A percentile compares a stretch with the other conserved stretches of the same genome.
phyloP scores from a whole-genome alignment of 139 green algal genomes.

The Chlamydomonas sphaeroides region DNA sequence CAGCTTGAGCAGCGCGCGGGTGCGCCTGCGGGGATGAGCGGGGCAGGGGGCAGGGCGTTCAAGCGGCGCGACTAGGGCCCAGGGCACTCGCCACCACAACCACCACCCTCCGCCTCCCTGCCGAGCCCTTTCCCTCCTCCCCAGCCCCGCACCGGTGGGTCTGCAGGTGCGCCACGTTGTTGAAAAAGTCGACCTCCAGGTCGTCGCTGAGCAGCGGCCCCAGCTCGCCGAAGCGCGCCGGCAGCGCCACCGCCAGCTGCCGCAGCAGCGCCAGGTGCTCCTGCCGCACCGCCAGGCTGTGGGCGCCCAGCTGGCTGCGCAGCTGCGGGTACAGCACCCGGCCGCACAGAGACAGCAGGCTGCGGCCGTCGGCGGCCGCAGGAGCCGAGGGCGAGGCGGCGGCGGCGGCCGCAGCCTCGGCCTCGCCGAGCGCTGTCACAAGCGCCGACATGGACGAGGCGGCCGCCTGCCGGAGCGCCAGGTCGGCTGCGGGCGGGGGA shows the following conservation, averaged over 20 bases:
- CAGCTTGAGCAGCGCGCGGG: slow-evolving; percentile 24
- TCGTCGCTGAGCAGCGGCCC: slow-evolving; percentile 38
- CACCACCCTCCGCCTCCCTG: not conserved
- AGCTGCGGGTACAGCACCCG: slow-evolving; percentile 70
- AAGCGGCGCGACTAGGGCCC: too few species aligned
- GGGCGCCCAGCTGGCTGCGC: slow-evolving; percentile 55
- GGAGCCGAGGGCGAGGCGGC: not conserved
- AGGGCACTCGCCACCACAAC: not conserved
- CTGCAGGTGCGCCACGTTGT: slow-evolving; percentile 88
- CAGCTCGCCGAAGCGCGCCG: slow-evolving; percentile 13
- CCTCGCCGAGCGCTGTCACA: slow-evolving; percentile 27
- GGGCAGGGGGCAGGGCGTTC: not conserved
- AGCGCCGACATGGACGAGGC: slow-evolving; percentile 53
- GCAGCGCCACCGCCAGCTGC: slow-evolving; percentile 52
- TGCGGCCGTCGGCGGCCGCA: not conserved
- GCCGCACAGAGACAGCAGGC: slow-evolving; percentile 44
- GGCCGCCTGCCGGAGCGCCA: slow-evolving; percentile 79
- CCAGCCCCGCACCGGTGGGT: slow-evolving; percentile 68
- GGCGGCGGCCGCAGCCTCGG: slow-evolving; percentile 12
- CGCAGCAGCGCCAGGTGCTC: slow-evolving; percentile 82
- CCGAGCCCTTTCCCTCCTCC: not conserved
- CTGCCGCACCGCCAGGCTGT: slow-evolving; percentile 76
- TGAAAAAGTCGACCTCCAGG: slow-evolving; percentile 79
- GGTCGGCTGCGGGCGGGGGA: slow-evolving; percentile 61
- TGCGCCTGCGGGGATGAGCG: slow-evolving; percentile 3